A percentile compares a stretch with the other conserved stretches of the same genome.
Conservation (phyloP, 2,329 filamentous ascomycete genomes). For the Coniochaeta ligniaria region DNA sequence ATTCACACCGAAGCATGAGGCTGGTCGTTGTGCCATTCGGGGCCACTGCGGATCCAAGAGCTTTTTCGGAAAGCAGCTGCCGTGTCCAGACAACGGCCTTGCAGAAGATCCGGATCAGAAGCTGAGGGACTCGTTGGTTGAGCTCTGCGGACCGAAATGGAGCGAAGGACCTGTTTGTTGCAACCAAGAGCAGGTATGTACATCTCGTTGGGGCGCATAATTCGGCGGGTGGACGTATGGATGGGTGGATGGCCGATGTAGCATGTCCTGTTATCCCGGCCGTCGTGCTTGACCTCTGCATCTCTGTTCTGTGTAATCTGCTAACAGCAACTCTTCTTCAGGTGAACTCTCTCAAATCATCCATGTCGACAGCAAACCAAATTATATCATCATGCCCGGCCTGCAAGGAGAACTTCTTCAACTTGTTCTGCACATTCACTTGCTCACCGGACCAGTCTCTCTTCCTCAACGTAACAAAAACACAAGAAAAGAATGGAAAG, state of each 20-base stretch:
- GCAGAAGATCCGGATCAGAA: constrained; percentile 67
- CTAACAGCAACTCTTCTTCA: constrained; percentile 22
- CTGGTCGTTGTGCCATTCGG: constrained; percentile 82
- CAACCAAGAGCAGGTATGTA: constrained; percentile 62
- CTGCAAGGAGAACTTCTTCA: constrained; percentile 98
- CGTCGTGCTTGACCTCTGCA: background rate
- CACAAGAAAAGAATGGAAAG: constrained; percentile 52
- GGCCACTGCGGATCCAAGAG: constrained; percentile 88
- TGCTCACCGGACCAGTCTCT: constrained; percentile 95
- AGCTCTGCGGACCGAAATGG: constrained; percentile 86
- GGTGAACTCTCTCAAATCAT: constrained; percentile 73
- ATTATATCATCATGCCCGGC: constrained; percentile 92
- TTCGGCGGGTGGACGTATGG: background rate
- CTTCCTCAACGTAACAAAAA: constrained; percentile 86
- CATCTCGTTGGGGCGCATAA: background rate
- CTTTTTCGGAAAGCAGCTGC: constrained; percentile 82
- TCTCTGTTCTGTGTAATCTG: background rate
- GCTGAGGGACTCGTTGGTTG: constrained; percentile 70
- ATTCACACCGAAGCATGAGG: constrained; percentile 64
- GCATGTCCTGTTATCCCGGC: too few relatives aligned
- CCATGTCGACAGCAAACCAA: constrained; percentile 78
- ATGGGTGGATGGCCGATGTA: background rate
- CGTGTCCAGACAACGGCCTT: constrained; percentile 84
- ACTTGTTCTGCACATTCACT: constrained; percentile 95
- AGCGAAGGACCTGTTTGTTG: constrained; percentile 79